A percentile compares a stretch with the other conserved stretches of the same genome.
Conservation (phyloP, 2,329 filamentous ascomycete genomes). For the Magnaporthiopsis rhizophila region DNA sequence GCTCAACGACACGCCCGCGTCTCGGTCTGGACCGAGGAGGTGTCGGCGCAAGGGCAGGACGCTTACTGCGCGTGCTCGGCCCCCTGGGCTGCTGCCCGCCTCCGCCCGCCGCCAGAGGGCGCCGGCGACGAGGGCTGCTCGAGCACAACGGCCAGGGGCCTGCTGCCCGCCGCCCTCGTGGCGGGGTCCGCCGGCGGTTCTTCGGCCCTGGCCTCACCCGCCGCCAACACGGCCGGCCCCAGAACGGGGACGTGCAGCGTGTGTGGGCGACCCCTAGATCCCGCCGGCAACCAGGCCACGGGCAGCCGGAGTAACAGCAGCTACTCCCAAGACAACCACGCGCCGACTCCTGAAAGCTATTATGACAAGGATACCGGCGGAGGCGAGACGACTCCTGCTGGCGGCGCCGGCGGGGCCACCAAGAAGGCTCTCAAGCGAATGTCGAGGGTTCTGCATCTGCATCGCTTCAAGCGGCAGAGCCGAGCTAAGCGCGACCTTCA, state of each 20-base stretch:
- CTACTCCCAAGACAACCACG: neutral
- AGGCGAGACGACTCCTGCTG: neutral
- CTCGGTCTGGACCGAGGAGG: conserved; percentile 42
- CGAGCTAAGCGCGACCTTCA: neutral
- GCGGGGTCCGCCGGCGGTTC: conserved; percentile 8
- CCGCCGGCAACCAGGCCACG: too few relatives aligned
- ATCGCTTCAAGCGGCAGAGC: neutral
- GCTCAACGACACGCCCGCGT: conserved; percentile 27
- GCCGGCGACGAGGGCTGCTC: neutral
- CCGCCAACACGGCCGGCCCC: neutral
- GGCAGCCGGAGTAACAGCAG: neutral
- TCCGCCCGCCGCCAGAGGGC: conserved; percentile 2
- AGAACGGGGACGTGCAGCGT: too few relatives aligned
- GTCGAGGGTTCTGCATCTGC: neutral
- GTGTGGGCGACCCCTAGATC: too few relatives aligned
- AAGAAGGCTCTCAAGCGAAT: neutral
- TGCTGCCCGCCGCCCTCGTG: conserved; percentile 4
- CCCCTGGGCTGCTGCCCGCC: neutral
- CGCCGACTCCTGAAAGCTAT: neutral
- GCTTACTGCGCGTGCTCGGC: conserved; percentile 25
- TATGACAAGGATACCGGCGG: neutral
- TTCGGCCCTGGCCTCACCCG: conserved; percentile 5
- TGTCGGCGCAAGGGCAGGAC: conserved; percentile 24
- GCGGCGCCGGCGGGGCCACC: conserved; percentile 1
- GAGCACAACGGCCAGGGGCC: neutral